Conservation (phyloP, 2,329 filamentous ascomycete genomes). For the Alternaria sp. region DNA sequence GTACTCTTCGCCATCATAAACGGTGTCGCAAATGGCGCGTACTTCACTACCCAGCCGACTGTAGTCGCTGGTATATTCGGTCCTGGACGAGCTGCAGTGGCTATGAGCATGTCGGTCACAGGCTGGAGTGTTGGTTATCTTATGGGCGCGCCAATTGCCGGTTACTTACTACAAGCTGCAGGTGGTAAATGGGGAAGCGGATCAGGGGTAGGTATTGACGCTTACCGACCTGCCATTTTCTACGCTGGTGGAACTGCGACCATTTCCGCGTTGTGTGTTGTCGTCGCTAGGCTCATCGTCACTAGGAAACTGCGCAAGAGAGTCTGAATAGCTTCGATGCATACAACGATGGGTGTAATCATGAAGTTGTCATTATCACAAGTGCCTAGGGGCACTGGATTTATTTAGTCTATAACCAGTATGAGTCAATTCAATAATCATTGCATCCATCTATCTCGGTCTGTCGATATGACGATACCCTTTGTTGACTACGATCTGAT, state of each 20-base stretch:
- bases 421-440: background rate
- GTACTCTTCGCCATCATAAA: slow-evolving; percentile 41
- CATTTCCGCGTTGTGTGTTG: slow-evolving; percentile 31
- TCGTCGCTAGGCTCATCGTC: slow-evolving; percentile 34
- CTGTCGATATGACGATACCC: background rate
- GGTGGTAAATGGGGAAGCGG: slow-evolving; percentile 27
- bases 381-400: background rate
- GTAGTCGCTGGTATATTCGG: slow-evolving; percentile 42
- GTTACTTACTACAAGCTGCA: slow-evolving; percentile 36
- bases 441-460: background rate
- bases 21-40: slow-evolving; percentile 41
- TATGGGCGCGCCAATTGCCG: slow-evolving; percentile 41
- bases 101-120: slow-evolving; percentile 41
- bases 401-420: too few species aligned
- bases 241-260: slow-evolving; percentile 41
- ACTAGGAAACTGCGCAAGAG: slow-evolving; percentile 29
- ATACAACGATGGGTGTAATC: background rate
- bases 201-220: slow-evolving; percentile 24
- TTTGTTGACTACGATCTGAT: background rate
- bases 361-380: background rate
- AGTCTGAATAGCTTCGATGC: slow-evolving; percentile 10
- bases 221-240: slow-evolving; percentile 43
- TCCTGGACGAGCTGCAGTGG: slow-evolving; percentile 37
- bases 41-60: slow-evolving; percentile 42
- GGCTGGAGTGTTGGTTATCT: slow-evolving; percentile 41